A percentile compares a stretch with the other conserved stretches of the same genome.
These are phyloP conservation scores for Penicillium sp. DNA, from an alignment of 2,329 filamentous ascomycete species.

Conservation along the genomic window DNA sequence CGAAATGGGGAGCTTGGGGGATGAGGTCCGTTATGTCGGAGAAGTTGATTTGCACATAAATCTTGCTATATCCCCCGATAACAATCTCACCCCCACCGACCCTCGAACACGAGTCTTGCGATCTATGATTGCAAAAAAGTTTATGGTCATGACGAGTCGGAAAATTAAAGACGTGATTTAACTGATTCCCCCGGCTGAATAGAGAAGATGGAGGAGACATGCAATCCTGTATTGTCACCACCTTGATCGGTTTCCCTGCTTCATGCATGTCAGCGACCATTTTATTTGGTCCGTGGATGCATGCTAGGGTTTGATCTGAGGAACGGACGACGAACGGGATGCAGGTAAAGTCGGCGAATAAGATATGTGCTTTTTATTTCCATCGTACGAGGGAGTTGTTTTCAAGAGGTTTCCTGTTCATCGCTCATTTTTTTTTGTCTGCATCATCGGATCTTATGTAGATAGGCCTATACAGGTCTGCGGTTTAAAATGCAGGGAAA, in stretches of 20 bases:
- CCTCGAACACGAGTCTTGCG: constrained; percentile 20
- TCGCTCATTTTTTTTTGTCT: constrained; percentile 22
- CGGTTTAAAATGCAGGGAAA: constrained; percentile 20
- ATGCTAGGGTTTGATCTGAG: constrained; percentile 6
- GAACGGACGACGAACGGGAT: constrained; percentile 19
- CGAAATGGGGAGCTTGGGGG: constrained; percentile 11
- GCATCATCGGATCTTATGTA: constrained; percentile 26
- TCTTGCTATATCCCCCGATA: constrained; percentile 5
- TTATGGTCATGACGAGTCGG: constrained; percentile 33
- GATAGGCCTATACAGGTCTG: constrained; percentile 24
- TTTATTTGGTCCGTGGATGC: neutral
- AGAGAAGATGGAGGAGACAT: constrained; percentile 29
- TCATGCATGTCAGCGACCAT: constrained; percentile 7
- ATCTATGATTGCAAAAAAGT: constrained; percentile 27
- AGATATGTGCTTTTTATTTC: constrained; percentile 29
- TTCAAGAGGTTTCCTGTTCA: constrained; percentile 29
- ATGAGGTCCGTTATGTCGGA: constrained; percentile 14
- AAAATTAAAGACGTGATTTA: constrained; percentile 30
- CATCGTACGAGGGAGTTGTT: constrained; percentile 36
- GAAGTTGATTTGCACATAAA: constrained; percentile 13
- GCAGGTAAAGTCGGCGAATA: constrained; percentile 31
- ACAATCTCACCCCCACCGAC: constrained; percentile 18
- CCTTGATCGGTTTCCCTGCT: constrained; percentile 19
- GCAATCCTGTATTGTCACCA: constrained; percentile 20
- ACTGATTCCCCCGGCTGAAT: constrained; percentile 32